Conservation (phyloP, 139 green algal genomes). For the Edaphochlamys debaryana region DNA sequence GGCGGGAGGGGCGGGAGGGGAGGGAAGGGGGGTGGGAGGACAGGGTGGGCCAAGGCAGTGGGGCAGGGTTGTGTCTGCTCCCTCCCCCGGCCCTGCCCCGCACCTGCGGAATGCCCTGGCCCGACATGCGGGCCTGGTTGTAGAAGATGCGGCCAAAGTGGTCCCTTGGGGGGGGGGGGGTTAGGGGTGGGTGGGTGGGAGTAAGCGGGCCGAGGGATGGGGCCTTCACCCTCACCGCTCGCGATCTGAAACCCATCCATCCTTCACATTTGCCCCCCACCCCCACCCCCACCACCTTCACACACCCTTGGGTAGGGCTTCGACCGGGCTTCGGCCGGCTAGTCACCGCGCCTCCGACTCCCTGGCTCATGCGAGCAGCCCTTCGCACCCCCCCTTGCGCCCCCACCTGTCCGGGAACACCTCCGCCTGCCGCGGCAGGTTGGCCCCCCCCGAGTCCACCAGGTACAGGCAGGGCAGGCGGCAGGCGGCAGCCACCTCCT, state of each 20-base stretch:
- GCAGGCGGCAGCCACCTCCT: conserved; percentile 90
- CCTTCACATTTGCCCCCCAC: no score
- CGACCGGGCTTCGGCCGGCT: no score
- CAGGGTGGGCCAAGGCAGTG: not conserved
- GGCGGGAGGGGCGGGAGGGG: not conserved
- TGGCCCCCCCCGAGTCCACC: conserved; percentile 92
- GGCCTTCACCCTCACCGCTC: no score
- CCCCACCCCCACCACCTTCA: no score
- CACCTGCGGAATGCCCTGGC: conserved; percentile 55
- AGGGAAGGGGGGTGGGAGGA: not conserved
- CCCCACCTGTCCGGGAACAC: no score
- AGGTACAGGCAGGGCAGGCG: conserved; percentile 95
- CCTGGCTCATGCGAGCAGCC: no score
- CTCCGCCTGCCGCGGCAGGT: conserved; percentile 86
- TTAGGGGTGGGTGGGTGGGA: no score
- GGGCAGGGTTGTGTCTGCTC: not conserved
- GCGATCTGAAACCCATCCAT: no score
- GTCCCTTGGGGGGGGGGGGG: conserved; percentile 65
- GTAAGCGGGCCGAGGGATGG: no score
- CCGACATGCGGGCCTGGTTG: conserved; percentile 88
- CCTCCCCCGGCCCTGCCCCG: not conserved
- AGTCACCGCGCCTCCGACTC: no score
- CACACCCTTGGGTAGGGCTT: no score
- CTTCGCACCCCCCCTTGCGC: no score
- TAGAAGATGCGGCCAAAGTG: conserved; percentile 95